These are phyloP conservation scores for Quercus parvula DNA, from an alignment of 306 rosid genomes.

Conservation along the genomic window DNA sequence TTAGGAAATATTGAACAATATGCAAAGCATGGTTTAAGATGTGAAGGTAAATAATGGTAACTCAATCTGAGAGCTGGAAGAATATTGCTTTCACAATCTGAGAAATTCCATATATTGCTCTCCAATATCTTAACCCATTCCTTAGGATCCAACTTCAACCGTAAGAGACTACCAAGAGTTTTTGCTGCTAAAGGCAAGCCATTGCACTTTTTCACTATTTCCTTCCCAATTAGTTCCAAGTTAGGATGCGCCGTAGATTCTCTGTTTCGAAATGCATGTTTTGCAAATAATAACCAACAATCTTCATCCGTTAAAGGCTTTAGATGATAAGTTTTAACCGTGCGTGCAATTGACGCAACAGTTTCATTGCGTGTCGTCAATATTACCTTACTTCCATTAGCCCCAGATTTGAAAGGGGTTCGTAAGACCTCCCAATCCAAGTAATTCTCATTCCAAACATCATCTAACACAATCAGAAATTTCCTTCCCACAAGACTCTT, in stretches of 20 bases:
- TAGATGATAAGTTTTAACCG: neutral
- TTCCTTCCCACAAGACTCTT: neutral
- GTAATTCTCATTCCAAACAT: constrained; percentile 25
- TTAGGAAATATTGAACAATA: constrained; percentile 37
- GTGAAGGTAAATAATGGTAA: constrained; percentile 25
- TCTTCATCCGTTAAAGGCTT: neutral
- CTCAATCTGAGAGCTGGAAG: constrained; percentile 22
- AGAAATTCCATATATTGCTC: constrained; percentile 10
- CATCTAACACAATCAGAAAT: constrained; percentile 27
- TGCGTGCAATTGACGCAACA: constrained; percentile 2
- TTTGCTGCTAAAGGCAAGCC: constrained; percentile 35
- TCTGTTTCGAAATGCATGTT: constrained; percentile 4
- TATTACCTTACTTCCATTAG: constrained; percentile 27
- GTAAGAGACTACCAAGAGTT: constrained; percentile 27
- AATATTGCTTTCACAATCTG: neutral
- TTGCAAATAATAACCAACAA: constrained; percentile 24
- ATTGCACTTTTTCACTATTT: constrained; percentile 22
- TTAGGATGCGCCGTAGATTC: neutral
- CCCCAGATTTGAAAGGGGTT: constrained; percentile 14
- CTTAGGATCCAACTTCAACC: neutral
- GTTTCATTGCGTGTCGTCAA: constrained; percentile 25
- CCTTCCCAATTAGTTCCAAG: constrained; percentile 7
- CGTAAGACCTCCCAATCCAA: neutral
- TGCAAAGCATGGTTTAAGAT: constrained; percentile 35
- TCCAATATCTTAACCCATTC: constrained; percentile 7